phyloP scores from a whole-genome alignment of 371 early-diverging fungal genomes.

The Quaeritorhiza haematococci region DNA sequence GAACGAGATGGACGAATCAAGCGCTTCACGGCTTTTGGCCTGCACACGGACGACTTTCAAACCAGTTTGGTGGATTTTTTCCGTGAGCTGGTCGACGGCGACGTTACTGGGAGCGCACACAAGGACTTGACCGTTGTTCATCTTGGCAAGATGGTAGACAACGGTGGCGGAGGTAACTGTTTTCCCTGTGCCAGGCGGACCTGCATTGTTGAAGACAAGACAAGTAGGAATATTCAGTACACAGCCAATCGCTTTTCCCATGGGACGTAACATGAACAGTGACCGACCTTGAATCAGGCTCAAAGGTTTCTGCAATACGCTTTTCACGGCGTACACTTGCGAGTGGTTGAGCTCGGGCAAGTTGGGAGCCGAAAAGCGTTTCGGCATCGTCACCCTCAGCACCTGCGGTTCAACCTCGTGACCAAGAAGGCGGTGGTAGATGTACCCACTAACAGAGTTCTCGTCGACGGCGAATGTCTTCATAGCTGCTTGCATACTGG shows the following conservation, averaged over 20 bases:
- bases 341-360: conserved; percentile 96
- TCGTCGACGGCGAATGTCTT: conserved; percentile 93
- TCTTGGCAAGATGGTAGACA: conserved; percentile 93
- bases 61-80: conserved; percentile 93
- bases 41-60: conserved; percentile 93
- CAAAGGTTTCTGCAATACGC: conserved; percentile 82
- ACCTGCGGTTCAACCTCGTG: conserved; percentile 81
- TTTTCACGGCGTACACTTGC: conserved; percentile 92
- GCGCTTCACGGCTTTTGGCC: conserved; percentile 89
- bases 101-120: conserved; percentile 99
- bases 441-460: conserved; percentile 87
- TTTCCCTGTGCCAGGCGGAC: conserved; percentile 97
- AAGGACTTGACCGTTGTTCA: conserved; percentile 84
- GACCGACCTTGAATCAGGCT: conserved; percentile 87
- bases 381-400: conserved; percentile 55
- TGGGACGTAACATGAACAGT: conserved; percentile 18
- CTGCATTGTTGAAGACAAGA: conserved; percentile 4
- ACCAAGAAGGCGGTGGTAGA: conserved; percentile 89
- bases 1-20: conserved; percentile 87
- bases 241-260: background rate
- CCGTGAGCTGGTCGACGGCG: conserved; percentile 97
- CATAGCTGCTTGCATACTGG: conserved; percentile 86
- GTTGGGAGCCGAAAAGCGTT: conserved; percentile 84
- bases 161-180: conserved; percentile 96
- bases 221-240: background rate